A percentile compares a stretch with the other conserved stretches of the same genome.
Evolutionary conservation across 192 early-diverging fungal genomes (phyloP).

Genomic region (Entomortierella beljakovae): DNA sequence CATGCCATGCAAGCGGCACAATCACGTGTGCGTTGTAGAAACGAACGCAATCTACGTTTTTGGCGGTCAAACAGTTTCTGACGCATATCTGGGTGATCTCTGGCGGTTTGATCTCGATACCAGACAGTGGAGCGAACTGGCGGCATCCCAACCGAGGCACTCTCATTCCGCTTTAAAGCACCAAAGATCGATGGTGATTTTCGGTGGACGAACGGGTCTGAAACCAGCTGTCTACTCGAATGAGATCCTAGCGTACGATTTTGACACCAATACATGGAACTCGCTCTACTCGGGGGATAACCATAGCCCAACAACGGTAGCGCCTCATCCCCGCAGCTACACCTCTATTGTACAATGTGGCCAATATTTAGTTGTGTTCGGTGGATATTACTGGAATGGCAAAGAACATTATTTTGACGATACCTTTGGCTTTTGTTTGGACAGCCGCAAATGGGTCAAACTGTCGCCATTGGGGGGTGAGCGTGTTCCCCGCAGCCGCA

Average conservation of each 20-base stretch:
- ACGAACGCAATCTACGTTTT: constrained; percentile 24
- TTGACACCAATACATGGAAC: constrained; percentile 18
- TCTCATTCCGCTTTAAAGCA: constrained; percentile 28
- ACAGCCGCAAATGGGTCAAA: constrained; percentile 27
- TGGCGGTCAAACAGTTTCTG: constrained; percentile 27
- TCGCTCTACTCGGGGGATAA: constrained; percentile 7
- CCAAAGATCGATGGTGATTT: constrained; percentile 21
- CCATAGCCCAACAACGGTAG: constrained; percentile 12
- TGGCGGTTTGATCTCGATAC: constrained; percentile 42
- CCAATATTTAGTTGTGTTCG: constrained; percentile 18
- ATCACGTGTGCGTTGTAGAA: constrained; percentile 29
- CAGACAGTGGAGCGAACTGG: constrained; percentile 33
- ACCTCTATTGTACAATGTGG: constrained; percentile 31
- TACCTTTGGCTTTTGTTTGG: constrained; percentile 31
- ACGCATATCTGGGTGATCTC: constrained; percentile 33
- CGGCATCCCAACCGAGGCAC: constrained; percentile 32
- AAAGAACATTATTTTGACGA: constrained; percentile 35
- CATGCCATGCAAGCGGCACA: constrained; percentile 30
- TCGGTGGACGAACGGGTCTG: constrained; percentile 38
- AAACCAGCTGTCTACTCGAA: constrained; percentile 35
- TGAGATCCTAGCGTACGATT: constrained; percentile 29
- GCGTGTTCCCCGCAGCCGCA: constrained; percentile 23
- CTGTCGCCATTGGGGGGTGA: constrained; percentile 18
- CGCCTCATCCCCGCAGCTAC: constrained; percentile 38
- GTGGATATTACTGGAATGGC: constrained; percentile 35